Base-by-base conservation (phyloP, 1,284 basidiomycete genomes). In the Dichomitus squalens region DNA sequence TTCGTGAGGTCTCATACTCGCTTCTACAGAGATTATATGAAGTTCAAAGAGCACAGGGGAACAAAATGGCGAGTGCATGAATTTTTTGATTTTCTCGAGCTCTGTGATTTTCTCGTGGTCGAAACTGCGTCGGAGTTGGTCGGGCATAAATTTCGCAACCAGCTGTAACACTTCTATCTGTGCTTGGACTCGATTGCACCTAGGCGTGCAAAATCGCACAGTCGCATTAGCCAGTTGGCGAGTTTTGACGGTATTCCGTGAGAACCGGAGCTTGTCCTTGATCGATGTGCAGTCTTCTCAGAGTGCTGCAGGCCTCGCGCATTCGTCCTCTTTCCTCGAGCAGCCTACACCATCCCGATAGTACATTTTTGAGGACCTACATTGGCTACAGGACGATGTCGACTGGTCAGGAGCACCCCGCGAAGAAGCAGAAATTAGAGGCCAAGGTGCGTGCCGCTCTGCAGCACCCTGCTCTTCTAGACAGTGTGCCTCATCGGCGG, bases 381-480 rank as follows among this genome's bases (percentile, higher is more conserved):
- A 6, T 21, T 14, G 31, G 14, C 8, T 40, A 41, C 12, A 54
- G n/a, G 9, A 7, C 52, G 9, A 71, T 80, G 77, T 71, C 77
- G 25, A 65, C 73, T 50, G 52, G 53, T n/a, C 57, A 63, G 16
- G 66, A 69, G n/a, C 72, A 69, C 35, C 72, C 71, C 4, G 57
- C 70, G 1, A 85, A 86, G 69, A 83, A 75, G 66, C 80, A 78
- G 62, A 86, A 78, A 68, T 72, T 81, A 69, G 73, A 68, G 27
- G 55, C 46, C 60, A 78, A 81, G 73, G 79, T 81, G 21, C 16
- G 60, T 56, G 6, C 29, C 35, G 18, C 7, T 44, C 33, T 35
- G 16, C 27, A 21, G 12, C 39, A 18, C 29, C 12, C 25, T 25
- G 7, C 25, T 12, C 34, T 40, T n/a, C 18, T 43, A 11, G 21